A percentile compares a stretch with the other conserved stretches of the same genome.
Conservation (phyloP, 345 rosid species). For the Gossypium bickii region DNA sequence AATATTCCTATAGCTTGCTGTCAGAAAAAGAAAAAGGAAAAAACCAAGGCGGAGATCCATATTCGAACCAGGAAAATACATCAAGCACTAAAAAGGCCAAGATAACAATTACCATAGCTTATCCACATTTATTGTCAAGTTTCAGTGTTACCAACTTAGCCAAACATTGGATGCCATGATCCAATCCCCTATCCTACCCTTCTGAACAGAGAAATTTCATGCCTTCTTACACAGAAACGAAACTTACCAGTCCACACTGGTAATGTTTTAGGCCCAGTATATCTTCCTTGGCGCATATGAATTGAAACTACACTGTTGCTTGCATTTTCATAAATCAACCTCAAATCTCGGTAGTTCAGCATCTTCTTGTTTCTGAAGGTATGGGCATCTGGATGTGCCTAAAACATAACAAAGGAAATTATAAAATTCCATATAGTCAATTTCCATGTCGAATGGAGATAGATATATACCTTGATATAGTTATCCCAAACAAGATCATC, state of each 20-base stretch:
- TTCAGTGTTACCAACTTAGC: neutral
- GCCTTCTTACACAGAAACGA: neutral
- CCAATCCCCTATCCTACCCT: neutral
- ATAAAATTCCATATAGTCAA: constrained; percentile 9
- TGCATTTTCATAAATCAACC: constrained; percentile 33
- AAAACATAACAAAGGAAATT: constrained; percentile 12
- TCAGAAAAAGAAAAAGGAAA: neutral
- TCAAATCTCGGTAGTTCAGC: constrained; percentile 41
- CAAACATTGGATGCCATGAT: neutral
- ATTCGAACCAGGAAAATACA: constrained; percentile 6
- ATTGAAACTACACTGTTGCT: constrained; percentile 21
- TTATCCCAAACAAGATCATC: constrained; percentile 42
- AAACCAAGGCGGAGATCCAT: neutral
- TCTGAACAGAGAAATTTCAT: neutral
- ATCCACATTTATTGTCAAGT: constrained; percentile 7
- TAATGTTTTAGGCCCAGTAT: constrained; percentile 16
- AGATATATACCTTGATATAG: constrained; percentile 28
- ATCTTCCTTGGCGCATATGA: constrained; percentile 15
- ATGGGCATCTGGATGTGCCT: constrained; percentile 37
- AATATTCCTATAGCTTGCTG: neutral
- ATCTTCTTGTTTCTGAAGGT: constrained; percentile 32
- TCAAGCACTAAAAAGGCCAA: neutral
- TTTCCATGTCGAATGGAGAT: constrained; percentile 5
- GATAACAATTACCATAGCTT: neutral
- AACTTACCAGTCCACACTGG: constrained; percentile 24